Evolutionary conservation across 768 basidiomycete genomes (phyloP).

Genomic region (Trametes cingulata): DNA sequence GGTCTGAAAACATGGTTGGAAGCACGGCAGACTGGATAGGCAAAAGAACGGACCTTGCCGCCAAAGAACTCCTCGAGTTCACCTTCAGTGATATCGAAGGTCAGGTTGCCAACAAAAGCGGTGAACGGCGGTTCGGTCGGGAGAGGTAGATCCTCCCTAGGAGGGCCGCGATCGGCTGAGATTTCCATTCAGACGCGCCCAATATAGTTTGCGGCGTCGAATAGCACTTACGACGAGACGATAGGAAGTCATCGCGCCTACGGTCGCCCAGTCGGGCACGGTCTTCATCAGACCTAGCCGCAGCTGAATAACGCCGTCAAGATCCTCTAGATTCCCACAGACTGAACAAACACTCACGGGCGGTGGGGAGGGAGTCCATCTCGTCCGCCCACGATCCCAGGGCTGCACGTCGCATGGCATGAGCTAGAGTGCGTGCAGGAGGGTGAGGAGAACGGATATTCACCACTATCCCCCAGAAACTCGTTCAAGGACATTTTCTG

Average conservation of each 20-base stretch:
- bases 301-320: slow-evolving; percentile 42
- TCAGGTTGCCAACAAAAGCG: slow-evolving; percentile 94
- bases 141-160: slow-evolving; percentile 92
- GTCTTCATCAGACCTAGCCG: slow-evolving; percentile 70
- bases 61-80: slow-evolving; percentile 84
- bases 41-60: slow-evolving; percentile 46
- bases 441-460: slow-evolving; percentile 36
- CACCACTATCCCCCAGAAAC: slow-evolving; percentile 87
- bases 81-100: slow-evolving; percentile 85
- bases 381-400: slow-evolving; percentile 99
- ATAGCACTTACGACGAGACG: slow-evolving; percentile 55
- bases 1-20: slow-evolving; percentile 43
- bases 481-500: slow-evolving; percentile 93
- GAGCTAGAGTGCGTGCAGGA: slow-evolving; percentile 10
- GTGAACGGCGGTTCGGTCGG: slow-evolving; percentile 94
- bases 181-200: slow-evolving; percentile 12
- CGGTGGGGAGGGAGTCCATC: slow-evolving; percentile 90
- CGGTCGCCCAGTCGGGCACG: slow-evolving; percentile 47
- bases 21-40: background rate
- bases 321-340: slow-evolving; percentile 7
- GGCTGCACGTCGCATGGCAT: slow-evolving; percentile 43
- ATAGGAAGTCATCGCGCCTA: slow-evolving; percentile 64
- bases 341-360: slow-evolving; percentile 63
- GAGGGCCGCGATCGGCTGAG: slow-evolving; percentile 60
- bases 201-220: slow-evolving; percentile 9